Base-by-base conservation (phyloP, 495 filamentous ascomycete genomes). In the Tuber umbilicatum region DNA sequence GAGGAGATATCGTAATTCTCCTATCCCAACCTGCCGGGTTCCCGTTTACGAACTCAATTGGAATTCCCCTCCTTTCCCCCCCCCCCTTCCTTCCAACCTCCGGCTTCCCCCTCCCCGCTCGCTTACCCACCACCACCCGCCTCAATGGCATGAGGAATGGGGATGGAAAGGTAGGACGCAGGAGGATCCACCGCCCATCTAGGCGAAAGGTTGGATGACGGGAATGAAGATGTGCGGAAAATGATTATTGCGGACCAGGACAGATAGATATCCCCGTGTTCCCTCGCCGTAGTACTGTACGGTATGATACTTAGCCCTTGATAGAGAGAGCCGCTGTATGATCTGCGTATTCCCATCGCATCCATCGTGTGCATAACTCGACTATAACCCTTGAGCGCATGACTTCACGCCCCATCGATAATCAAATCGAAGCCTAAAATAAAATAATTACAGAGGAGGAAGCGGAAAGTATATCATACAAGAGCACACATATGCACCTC, bases 141-240 rank as follows among this genome's bases (percentile, higher is more conserved):
- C 55, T 64, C 55, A 64, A 64, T 64, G 55, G 27, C 55, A 64
- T 64, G 55, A 64, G 55, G 55, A 64, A 64, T 64, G 55, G 19
- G 27, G 9, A 55, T 55, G 7, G 23, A 27, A 55, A 55, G 1
- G n/a, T 10, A 64, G 55, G 27, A 64, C 12, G 6, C 27, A 64
- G 55, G 55, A 35, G 10, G 55, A 64, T 31, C 55, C 55, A 19
- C 55, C 55, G 7, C 55, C 55, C 27, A 35, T 64, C 55, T 17
- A 31, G 55, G 55, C 27, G 55, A 31, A 64, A 64, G 55, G 55
- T 35, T 64, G 55, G 27, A 35, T 6, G 55, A 64, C 27, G 3
- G 55, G 55, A 64, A 64, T 64, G 55, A 35, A 64, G 27, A 35
- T 64, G 31, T 16, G 27, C 27, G 55, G 55, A 35, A 35, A 17